Conservation (phyloP, 2,329 filamentous ascomycete genomes). For the Parafenestella ontariensis region DNA sequence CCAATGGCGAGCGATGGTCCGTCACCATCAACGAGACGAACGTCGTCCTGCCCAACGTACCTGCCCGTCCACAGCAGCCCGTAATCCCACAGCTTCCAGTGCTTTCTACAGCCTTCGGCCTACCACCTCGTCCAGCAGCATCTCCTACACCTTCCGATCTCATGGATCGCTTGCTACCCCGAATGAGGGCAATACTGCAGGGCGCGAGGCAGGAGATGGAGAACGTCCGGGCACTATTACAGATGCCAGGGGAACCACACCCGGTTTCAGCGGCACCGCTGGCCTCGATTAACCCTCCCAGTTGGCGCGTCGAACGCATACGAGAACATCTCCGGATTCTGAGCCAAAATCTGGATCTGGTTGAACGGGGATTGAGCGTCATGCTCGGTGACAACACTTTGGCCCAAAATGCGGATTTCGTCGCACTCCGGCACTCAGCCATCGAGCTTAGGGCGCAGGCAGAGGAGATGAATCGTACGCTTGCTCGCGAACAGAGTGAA, state of each 20-base stretch:
- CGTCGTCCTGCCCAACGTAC: conserved; percentile 26
- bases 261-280: conserved; percentile 2
- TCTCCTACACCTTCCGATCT: conserved; percentile 18
- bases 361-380: conserved; percentile 35
- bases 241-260: conserved; percentile 7
- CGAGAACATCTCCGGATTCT: conserved; percentile 35
- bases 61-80: conserved; percentile 25
- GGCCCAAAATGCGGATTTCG: conserved; percentile 37
- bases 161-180: conserved; percentile 26
- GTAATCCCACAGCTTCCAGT: conserved; percentile 23
- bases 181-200: conserved; percentile 32
- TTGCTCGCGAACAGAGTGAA: conserved; percentile 25
- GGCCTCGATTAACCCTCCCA: conserved; percentile 15
- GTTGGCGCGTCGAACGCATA: conserved; percentile 40
- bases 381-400: conserved; percentile 32
- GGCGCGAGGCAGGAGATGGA: conserved; percentile 41
- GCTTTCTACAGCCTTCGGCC: conserved; percentile 25
- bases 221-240: conserved; percentile 36
- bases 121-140: conserved; percentile 22
- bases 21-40: conserved; percentile 59
- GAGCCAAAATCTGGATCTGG: conserved; percentile 30
- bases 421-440: conserved; percentile 37
- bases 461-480: conserved; percentile 25
- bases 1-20: conserved; percentile 62
- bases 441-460: conserved; percentile 36